These are phyloP conservation scores for Cinnamomum micranthum DNA, from an alignment of 164 flowering plant genomes.

Conservation along the genomic window DNA sequence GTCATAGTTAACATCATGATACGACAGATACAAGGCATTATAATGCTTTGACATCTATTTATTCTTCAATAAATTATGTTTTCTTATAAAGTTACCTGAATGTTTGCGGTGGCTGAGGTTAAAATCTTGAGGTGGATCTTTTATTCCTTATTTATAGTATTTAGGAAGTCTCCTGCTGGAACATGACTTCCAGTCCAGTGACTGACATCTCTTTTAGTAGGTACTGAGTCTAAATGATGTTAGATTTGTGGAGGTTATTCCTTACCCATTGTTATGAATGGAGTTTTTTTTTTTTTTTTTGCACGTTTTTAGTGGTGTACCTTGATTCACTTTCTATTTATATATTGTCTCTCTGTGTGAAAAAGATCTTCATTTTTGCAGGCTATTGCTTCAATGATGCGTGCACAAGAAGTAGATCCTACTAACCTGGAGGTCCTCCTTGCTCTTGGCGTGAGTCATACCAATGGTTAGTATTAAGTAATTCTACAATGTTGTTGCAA, in stretches of 20 bases:
- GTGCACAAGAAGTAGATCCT: constrained; percentile 89
- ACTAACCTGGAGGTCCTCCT: constrained; percentile 95
- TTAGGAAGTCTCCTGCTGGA: no score
- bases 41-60: background rate
- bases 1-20: background rate
- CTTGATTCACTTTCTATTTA: background rate
- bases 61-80: background rate
- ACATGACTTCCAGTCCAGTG: no score
- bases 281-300: background rate
- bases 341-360: background rate
- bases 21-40: background rate
- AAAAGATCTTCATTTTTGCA: constrained; percentile 27
- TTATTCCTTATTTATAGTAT: no score
- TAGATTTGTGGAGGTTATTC: background rate
- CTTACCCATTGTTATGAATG: background rate
- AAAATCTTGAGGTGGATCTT: background rate
- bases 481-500: background rate
- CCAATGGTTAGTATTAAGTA: constrained; percentile 66
- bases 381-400: constrained; percentile 99
- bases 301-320: background rate
- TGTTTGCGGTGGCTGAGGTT: background rate
- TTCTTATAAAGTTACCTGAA: no score
- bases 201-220: background rate
- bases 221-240: background rate
- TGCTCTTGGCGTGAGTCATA: constrained; percentile 98